Evolutionary conservation across 129 eudicot species (phyloP).

Genomic region (Ambrosia artemisiifolia): DNA sequence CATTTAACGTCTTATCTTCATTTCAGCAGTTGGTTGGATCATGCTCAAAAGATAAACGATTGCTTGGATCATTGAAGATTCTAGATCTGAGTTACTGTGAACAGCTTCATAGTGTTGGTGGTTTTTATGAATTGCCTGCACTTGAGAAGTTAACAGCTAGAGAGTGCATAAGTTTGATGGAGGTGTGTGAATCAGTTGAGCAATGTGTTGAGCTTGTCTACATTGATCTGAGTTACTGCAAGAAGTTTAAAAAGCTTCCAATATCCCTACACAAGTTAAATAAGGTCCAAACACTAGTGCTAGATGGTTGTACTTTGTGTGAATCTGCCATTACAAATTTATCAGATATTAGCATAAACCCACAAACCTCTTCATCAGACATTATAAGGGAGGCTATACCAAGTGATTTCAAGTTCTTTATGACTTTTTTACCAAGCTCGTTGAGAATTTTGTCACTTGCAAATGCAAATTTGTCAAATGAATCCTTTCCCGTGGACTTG

Average conservation of each 20-base stretch:
- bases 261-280: not conserved
- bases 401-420: not conserved
- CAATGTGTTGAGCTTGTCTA: not conserved
- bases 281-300: not conserved
- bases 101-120: not conserved
- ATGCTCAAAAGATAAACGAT: not conserved
- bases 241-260: not conserved
- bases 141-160: not conserved
- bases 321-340: too few relatives aligned
- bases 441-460: too few relatives aligned
- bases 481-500: too few relatives aligned
- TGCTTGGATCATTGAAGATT: conserved; percentile 14
- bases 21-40: not conserved
- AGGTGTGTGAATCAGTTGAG: not conserved
- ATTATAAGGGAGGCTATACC: not conserved
- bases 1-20: not conserved
- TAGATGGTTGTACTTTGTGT: not conserved
- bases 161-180: not conserved
- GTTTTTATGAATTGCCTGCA: not conserved
- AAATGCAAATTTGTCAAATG: too few relatives aligned
- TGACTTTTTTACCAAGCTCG: not conserved
- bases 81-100: conserved; percentile 4
- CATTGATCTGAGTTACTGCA: not conserved
- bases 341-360: too few relatives aligned
- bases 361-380: too few relatives aligned